Evolutionary conservation across 139 green algal species (phyloP).

Genomic region (Tetratostichococcus sp.): DNA sequence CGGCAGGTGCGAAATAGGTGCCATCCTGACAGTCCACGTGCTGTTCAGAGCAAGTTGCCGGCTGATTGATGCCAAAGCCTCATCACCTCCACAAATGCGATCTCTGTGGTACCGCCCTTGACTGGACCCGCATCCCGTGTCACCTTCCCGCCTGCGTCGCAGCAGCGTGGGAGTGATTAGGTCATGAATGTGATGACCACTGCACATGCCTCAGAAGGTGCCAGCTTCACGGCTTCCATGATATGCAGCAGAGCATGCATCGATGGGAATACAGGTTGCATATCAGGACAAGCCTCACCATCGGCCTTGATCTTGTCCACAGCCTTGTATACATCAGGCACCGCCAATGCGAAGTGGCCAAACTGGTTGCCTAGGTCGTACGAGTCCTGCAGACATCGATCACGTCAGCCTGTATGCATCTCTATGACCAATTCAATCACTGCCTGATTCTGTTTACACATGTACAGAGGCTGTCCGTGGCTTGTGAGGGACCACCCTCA

Average conservation of each 20-base stretch:
- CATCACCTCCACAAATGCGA: slow-evolving; percentile 76
- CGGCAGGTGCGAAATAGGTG: no score
- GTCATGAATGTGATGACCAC: neutral
- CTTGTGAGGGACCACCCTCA: no score
- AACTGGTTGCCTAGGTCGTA: slow-evolving; percentile 87
- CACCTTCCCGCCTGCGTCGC: slow-evolving; percentile 51
- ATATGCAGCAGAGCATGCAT: no score
- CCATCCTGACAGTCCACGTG: no score
- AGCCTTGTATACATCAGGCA: slow-evolving; percentile 68
- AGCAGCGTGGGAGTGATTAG: neutral
- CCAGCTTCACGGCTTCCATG: no score
- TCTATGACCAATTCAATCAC: neutral
- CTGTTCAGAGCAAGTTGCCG: no score
- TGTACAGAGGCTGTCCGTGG: no score
- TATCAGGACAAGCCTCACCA: slow-evolving; percentile 14
- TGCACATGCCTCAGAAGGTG: no score
- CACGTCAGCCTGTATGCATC: slow-evolving; percentile 30
- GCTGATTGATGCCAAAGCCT: no score
- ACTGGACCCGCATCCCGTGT: slow-evolving; percentile 81
- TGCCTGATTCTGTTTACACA: neutral
- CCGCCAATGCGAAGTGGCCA: slow-evolving; percentile 84
- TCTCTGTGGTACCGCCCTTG: slow-evolving; percentile 82
- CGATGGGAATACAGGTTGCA: no score
- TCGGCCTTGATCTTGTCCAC: slow-evolving; percentile 56
- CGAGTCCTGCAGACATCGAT: slow-evolving; percentile 48